Conservation (phyloP, 129 eudicot species). For the Centrapalus pauciflorus region DNA sequence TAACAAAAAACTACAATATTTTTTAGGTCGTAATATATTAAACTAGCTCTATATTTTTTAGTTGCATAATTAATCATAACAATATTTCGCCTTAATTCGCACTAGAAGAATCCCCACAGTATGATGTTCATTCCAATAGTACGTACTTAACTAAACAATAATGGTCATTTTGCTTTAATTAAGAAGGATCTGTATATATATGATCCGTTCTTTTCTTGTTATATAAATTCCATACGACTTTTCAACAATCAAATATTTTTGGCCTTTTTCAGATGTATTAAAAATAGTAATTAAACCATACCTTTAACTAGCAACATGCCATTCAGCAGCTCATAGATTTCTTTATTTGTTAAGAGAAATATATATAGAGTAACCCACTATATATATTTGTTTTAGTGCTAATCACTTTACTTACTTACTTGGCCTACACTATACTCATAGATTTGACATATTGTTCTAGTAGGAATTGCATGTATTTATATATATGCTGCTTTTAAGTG, state of each 20-base stretch:
- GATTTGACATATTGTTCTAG: conserved; percentile 36
- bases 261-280: not conserved
- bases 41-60: conserved; percentile 5
- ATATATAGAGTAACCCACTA: not conserved
- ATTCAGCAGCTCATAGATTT: not conserved
- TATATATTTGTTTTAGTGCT: conserved; percentile 10
- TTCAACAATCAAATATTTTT: not conserved
- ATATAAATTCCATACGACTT: not conserved
- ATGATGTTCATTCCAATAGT: no score
- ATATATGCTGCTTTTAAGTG: conserved; percentile 13
- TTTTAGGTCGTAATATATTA: not conserved
- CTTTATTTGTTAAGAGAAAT: not conserved
- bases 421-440: not conserved
- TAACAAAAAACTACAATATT: no score
- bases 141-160: conserved; percentile 8
- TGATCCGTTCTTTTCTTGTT: not conserved
- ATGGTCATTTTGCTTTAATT: no score
- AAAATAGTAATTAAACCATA: not conserved
- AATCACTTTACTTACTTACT: conserved; percentile 9
- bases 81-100: no score
- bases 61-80: not conserved
- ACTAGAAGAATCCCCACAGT: no score
- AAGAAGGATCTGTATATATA: no score
- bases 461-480: conserved; percentile 23
- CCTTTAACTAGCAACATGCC: not conserved